Percentiles rank a stretch among this genome's conserved stretches.
Evolutionary conservation across 2,329 filamentous ascomycete species (phyloP).

Genomic region (Paraphaeosphaeria minitans): DNA sequence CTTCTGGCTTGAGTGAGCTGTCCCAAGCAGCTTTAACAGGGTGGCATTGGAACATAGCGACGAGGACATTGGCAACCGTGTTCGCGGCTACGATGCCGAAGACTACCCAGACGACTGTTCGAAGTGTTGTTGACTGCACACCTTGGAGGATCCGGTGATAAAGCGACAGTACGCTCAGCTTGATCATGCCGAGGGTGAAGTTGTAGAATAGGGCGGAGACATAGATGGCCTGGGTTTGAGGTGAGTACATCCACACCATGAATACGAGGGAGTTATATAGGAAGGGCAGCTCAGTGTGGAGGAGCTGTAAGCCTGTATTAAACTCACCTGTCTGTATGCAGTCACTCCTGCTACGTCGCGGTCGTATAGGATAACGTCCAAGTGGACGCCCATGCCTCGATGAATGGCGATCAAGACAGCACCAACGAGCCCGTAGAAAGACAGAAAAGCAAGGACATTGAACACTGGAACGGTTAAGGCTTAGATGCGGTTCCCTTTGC

Average conservation of each 20-base stretch:
- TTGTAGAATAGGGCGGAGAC: constrained; percentile 53
- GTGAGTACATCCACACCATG: background rate
- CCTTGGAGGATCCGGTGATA: constrained; percentile 39
- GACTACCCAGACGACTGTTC: constrained; percentile 18
- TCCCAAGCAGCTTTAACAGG: constrained; percentile 31
- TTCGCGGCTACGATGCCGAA: constrained; percentile 43
- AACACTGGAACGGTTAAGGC: constrained; percentile 17
- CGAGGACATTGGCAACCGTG: constrained; percentile 27
- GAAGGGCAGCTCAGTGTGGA: background rate
- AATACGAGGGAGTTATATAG: no score
- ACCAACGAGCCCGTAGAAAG: constrained; percentile 22
- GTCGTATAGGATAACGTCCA: constrained; percentile 30
- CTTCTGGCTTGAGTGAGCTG: constrained; percentile 13
- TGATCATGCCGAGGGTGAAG: constrained; percentile 54
- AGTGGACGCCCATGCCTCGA: constrained; percentile 41
- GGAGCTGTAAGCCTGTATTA: background rate
- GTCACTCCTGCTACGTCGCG: constrained; percentile 24
- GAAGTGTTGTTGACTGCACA: constrained; percentile 17
- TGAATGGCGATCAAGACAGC: constrained; percentile 22
- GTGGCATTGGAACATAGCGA: constrained; percentile 28
- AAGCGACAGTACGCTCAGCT: constrained; percentile 54
- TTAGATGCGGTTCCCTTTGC: no score
- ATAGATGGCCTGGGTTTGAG: constrained; percentile 49
- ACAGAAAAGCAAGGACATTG: constrained; percentile 23
- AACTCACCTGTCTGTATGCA: constrained; percentile 31